Percentiles rank a stretch among this genome's conserved stretches.
These are phyloP conservation scores for Fimicolochytrium jonesii DNA, from an alignment of 192 early-diverging fungal genomes.

Conservation along the genomic window DNA sequence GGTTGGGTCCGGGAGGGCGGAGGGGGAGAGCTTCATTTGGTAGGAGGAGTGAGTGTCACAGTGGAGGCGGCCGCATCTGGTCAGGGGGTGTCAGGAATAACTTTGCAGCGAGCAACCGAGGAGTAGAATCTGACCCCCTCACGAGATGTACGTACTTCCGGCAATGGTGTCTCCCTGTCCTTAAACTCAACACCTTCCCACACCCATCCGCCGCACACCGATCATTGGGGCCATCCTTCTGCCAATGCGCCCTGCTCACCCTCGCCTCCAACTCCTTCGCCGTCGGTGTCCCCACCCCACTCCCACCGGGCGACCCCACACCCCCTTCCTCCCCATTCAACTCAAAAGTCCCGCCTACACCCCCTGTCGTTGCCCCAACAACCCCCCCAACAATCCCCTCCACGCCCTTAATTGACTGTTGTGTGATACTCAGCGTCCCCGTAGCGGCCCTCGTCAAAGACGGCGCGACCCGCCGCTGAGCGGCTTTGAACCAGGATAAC, in stretches of 20 bases:
- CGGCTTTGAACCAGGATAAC: constrained; percentile 37
- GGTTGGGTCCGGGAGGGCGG: constrained; percentile 42
- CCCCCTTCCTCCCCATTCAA: constrained; percentile 17
- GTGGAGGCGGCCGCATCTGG: constrained; percentile 42
- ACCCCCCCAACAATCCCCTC: neutral
- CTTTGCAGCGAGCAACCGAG: too few relatives aligned
- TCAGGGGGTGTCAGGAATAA: too few relatives aligned
- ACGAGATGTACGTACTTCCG: too few relatives aligned
- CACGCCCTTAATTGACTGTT: neutral
- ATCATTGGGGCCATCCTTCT: constrained; percentile 23
- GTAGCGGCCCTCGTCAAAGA: constrained; percentile 20
- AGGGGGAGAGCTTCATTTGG: constrained; percentile 37
- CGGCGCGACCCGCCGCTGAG: constrained; percentile 28
- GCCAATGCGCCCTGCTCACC: constrained; percentile 40
- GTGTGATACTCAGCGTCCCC: neutral
- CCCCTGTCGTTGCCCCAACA: too few relatives aligned
- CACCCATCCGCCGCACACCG: constrained; percentile 26
- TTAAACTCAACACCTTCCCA: constrained; percentile 32
- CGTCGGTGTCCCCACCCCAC: neutral
- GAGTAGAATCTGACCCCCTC: neutral
- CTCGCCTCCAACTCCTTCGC: constrained; percentile 10
- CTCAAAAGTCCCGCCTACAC: constrained; percentile 22
- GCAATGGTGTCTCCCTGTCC: constrained; percentile 47
- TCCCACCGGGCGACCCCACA: too few relatives aligned
- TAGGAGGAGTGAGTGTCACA: constrained; percentile 42